phyloP scores from a whole-genome alignment of 2,329 filamentous ascomycete species.

The Aureobasidium musti region DNA sequence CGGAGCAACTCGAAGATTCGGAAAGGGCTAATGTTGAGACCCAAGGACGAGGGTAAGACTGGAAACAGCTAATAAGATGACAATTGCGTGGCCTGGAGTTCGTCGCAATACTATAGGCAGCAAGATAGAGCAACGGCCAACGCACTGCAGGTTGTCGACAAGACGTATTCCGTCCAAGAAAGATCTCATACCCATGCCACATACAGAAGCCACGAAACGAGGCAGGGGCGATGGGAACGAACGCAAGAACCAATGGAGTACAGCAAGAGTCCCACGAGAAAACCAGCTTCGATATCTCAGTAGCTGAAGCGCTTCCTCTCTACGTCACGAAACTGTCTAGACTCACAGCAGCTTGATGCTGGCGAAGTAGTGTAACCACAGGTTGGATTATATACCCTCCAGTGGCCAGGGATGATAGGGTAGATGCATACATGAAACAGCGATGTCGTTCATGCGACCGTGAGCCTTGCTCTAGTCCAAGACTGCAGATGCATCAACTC shows the following conservation, averaged over 20 bases:
- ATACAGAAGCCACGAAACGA: no score
- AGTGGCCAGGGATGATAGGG: not conserved
- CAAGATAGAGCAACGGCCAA: no score
- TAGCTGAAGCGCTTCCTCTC: not conserved
- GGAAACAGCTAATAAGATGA: no score
- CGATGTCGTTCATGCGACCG: not conserved
- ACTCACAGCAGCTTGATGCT: not conserved
- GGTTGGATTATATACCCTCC: not conserved
- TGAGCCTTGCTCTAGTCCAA: not conserved
- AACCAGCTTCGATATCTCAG: not conserved
- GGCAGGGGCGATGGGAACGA: no score
- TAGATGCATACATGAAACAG: conserved; percentile 2
- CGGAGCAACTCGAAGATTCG: no score
- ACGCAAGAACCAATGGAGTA: not conserved
- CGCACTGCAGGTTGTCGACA: no score
- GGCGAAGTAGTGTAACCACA: not conserved
- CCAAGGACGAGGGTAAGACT: no score
- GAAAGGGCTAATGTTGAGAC: no score
- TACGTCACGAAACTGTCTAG: not conserved
- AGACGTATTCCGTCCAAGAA: no score
- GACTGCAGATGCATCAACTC: not conserved
- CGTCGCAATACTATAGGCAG: no score
- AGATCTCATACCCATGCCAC: no score
- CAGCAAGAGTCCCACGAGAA: not conserved
- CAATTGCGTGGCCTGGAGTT: no score